Percentiles rank a stretch among this genome's conserved stretches.
Conservation (phyloP, 1,139 yeast genomes). For the Diutina pseudorugosa region DNA sequence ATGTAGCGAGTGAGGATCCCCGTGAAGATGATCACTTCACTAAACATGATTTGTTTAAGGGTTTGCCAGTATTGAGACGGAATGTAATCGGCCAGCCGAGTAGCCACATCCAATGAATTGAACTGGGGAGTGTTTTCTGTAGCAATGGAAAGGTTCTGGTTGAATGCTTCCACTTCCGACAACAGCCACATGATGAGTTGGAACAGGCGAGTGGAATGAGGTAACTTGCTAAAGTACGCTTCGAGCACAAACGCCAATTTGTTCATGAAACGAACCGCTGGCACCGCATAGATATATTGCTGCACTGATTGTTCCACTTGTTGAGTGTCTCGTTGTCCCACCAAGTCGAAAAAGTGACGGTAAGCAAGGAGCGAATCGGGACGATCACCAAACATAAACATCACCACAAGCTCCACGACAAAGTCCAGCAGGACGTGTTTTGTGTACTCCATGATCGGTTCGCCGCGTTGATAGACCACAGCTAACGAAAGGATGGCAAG, state of each 20-base stretch:
- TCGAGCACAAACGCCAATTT: conserved; percentile 36
- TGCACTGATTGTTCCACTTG: conserved; percentile 10
- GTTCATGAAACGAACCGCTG: conserved; percentile 39
- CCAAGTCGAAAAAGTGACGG: background rate
- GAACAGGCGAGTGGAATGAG: conserved; percentile 10
- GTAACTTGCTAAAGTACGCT: conserved; percentile 15
- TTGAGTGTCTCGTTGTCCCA: background rate
- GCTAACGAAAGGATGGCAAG: conserved; percentile 26
- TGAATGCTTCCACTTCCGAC: conserved; percentile 15
- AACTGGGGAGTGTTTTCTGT: conserved; percentile 16
- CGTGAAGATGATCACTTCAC: conserved; percentile 41
- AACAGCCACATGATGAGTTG: conserved; percentile 14
- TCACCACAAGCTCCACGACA: conserved; percentile 13
- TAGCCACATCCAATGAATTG: conserved; percentile 8
- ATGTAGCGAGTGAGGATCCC: conserved; percentile 36
- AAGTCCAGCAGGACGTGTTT: conserved; percentile 13
- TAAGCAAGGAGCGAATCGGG: background rate
- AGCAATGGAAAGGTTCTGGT: conserved; percentile 14
- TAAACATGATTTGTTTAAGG: conserved; percentile 35
- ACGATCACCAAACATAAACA: conserved; percentile 14
- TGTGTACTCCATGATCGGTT: conserved; percentile 13
- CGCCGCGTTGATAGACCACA: conserved; percentile 14
- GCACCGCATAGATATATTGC: conserved; percentile 17
- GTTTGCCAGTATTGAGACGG: conserved; percentile 23
- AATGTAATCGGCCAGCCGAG: conserved; percentile 6